Conservation (phyloP, 345 rosid species). For the Kandelia obovata region DNA sequence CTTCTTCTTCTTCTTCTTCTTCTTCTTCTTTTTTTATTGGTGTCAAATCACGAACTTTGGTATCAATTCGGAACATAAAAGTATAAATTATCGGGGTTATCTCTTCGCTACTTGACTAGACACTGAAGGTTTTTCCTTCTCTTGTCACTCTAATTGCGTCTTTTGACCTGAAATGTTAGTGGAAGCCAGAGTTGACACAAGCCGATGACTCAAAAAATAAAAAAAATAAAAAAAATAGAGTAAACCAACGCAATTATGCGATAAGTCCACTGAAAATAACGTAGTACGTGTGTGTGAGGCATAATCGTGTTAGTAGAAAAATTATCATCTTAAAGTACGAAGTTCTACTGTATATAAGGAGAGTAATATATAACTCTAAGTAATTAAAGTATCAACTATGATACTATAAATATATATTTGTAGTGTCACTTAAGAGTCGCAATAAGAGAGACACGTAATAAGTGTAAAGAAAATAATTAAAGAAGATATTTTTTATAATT, state of each 20-base stretch:
- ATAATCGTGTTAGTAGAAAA: too few relatives aligned
- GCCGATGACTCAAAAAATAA: conserved; percentile 20
- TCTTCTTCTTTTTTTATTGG: conserved; percentile 1
- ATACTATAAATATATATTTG: too few relatives aligned
- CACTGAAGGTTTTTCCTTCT: conserved; percentile 30
- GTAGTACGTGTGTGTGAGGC: too few relatives aligned
- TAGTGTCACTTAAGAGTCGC: too few relatives aligned
- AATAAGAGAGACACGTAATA: too few relatives aligned
- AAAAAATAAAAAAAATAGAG: conserved; percentile 12
- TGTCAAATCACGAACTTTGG: conserved; percentile 33
- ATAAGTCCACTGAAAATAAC: conserved; percentile 7
- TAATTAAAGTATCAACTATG: too few relatives aligned
- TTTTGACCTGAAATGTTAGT: conserved; percentile 39
- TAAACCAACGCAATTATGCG: conserved; percentile 28
- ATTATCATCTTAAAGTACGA: too few relatives aligned
- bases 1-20: too few relatives aligned
- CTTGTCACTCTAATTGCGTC: conserved; percentile 38
- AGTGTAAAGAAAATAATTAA: too few relatives aligned
- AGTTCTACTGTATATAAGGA: too few relatives aligned
- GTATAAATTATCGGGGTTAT: conserved; percentile 22
- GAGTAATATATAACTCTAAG: too few relatives aligned
- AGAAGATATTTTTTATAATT: too few relatives aligned
- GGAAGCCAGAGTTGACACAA: conserved; percentile 9
- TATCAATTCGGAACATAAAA: conserved; percentile 26
- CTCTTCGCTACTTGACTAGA: conserved; percentile 28